phyloP scores from a whole-genome alignment of 1,284 basidiomycete genomes.

The Stygiomarasmius scandens region DNA sequence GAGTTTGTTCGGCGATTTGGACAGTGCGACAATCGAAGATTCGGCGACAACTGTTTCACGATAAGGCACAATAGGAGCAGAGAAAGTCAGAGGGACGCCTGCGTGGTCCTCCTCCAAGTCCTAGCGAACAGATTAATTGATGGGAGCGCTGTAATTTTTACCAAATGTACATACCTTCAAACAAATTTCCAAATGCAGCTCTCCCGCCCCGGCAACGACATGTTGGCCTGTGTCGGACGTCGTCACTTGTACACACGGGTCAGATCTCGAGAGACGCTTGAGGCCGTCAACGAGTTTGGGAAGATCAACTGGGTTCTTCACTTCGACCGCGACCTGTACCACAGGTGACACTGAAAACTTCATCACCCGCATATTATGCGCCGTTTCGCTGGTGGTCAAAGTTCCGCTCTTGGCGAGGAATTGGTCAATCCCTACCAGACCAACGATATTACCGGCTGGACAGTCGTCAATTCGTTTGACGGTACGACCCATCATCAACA shows the following conservation, averaged over 20 bases:
- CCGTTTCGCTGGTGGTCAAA: slow-evolving; percentile 96
- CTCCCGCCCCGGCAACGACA: slow-evolving; percentile 99
- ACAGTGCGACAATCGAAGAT: slow-evolving; percentile 94
- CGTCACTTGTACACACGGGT: slow-evolving; percentile 98
- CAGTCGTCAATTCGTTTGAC: slow-evolving; percentile 99
- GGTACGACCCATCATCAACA: slow-evolving; percentile 99
- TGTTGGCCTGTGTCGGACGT: slow-evolving; percentile 95
- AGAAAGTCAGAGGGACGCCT: slow-evolving; percentile 96
- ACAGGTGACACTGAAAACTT: slow-evolving; percentile 99
- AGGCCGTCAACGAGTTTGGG: slow-evolving; percentile 99
- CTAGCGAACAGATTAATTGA: slow-evolving; percentile 35
- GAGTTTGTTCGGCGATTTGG: slow-evolving; percentile 99
- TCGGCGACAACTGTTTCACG: slow-evolving; percentile 97
- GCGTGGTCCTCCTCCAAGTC: slow-evolving; percentile 99
- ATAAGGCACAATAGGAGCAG: slow-evolving; percentile 97
- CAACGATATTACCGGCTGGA: slow-evolving; percentile 97
- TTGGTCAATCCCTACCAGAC: slow-evolving; percentile 99
- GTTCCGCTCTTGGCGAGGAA: slow-evolving; percentile 99
- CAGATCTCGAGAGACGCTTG: slow-evolving; percentile 99
- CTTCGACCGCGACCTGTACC: slow-evolving; percentile 99
- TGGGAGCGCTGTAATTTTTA: slow-evolving; percentile 6
- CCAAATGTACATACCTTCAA: slow-evolving; percentile 75
- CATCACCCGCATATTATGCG: slow-evolving; percentile 99
- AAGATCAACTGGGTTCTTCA: slow-evolving; percentile 99
- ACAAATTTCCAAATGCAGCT: slow-evolving; percentile 99